Conservation (phyloP, 164 flowering plant species). For the Umbellularia californica region DNA sequence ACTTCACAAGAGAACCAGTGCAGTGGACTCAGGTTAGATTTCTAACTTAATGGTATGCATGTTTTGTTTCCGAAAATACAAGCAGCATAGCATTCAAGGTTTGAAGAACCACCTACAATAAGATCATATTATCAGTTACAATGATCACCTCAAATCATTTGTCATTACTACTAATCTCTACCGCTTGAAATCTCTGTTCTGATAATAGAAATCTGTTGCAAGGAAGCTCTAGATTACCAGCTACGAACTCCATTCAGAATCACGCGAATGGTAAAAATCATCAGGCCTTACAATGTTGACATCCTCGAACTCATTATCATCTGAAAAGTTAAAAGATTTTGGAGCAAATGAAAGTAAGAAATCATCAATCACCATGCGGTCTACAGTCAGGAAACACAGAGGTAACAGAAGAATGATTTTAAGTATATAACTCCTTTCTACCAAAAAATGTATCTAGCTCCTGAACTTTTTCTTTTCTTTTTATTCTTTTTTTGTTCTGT, state of each 20-base stretch:
- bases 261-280: slow-evolving; percentile 60
- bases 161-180: not conserved
- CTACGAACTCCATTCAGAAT: slow-evolving; percentile 40
- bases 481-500: too few relatives aligned
- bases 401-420: not conserved
- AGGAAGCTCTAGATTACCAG: slow-evolving; percentile 24
- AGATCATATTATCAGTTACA: not conserved
- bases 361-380: not conserved
- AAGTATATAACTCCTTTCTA: not conserved
- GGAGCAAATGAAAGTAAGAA: not conserved
- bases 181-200: not conserved
- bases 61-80: not conserved
- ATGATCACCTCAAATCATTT: not conserved
- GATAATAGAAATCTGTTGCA: not conserved
- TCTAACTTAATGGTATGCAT: too few relatives aligned
- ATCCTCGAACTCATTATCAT: slow-evolving; percentile 81
- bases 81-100: not conserved
- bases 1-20: too few relatives aligned
- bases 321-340: slow-evolving; percentile 33
- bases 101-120: not conserved
- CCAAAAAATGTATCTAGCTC: too few relatives aligned
- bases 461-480: too few relatives aligned
- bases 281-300: slow-evolving; percentile 61
- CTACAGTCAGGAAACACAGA: not conserved
- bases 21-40: too few relatives aligned